Evolutionary conservation across 306 rosid species (phyloP), one percentile per base, ranked within the genome.

Genomic region (Albizia julibrissin): DNA sequence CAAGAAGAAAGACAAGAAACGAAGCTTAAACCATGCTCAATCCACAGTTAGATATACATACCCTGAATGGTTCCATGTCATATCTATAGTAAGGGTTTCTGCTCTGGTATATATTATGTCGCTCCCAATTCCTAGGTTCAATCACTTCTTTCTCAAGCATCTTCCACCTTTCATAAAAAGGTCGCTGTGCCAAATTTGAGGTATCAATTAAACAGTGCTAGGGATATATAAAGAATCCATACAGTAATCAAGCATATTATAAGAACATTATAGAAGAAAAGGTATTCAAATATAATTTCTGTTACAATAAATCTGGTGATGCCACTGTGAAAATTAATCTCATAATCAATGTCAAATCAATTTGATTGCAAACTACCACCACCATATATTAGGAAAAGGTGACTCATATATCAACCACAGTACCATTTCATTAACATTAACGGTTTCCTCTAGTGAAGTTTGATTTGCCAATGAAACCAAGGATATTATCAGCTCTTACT

Each of bases 61-160:
- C 98, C 97, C 98, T 89, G 86, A 95, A 95, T 69, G 97, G 97
- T 87, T 95, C 98, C 83, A 93, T 78, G 87, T 93, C 97, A 84
- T 95, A 95, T 93, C 97, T 91, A 79, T 95, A 95, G 84, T 81
- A 84, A 54, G 92, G 87, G 82, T 87, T 91, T 85, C 94, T 87
- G 75, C 89, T 66, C 70, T 87, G 95, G 76, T 77, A 90, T 39
- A 88, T 83, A 83, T 69, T 82, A 33, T 88, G 89, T 76, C 97
- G 91, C 85, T 95, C 98, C 40, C 68, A 73, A 86, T 93, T 95
- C 84, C 98, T 94, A 74, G 95, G 98, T 89, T 95, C 98, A 79
- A 95, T 93, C 84, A 95, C 95, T 88, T 93, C 98, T 85, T 91
- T 95, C 90, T 95, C 98, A 80, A 95, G 95, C 98, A 95, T 90